Evolutionary conservation across 306 rosid species (phyloP).

Genomic region (Prinsepia uniflora): DNA sequence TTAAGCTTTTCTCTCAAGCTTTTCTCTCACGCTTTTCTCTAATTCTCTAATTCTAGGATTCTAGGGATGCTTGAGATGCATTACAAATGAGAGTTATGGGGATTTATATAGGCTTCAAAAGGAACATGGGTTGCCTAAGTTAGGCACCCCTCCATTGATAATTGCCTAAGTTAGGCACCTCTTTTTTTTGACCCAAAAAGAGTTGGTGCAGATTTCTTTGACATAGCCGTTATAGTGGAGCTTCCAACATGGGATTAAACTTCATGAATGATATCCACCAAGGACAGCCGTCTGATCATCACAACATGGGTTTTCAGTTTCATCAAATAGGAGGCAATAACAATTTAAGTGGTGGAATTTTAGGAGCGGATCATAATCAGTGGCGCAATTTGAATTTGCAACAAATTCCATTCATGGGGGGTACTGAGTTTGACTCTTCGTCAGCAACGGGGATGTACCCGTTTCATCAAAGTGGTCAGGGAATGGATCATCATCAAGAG

Average conservation of each 20-base stretch:
- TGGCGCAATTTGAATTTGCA: conserved; percentile 47
- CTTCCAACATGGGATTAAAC: conserved; percentile 51
- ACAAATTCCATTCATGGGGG: conserved; percentile 56
- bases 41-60: too few species aligned
- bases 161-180: too few species aligned
- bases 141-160: too few species aligned
- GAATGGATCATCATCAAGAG: conserved; percentile 14
- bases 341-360: conserved; percentile 15
- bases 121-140: too few species aligned
- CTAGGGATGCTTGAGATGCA: too few species aligned
- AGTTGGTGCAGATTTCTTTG: too few species aligned
- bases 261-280: conserved; percentile 46
- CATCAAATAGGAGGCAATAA: conserved; percentile 37
- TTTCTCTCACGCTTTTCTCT: too few species aligned
- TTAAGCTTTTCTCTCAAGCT: too few species aligned
- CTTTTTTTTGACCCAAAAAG: too few species aligned
- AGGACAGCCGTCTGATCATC: conserved; percentile 30
- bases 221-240: conserved; percentile 50
- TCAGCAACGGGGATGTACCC: conserved; percentile 31
- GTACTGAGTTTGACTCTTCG: conserved; percentile 38
- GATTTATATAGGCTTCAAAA: too few species aligned
- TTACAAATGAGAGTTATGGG: too few species aligned
- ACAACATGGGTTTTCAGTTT: conserved; percentile 41
- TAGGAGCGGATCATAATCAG: conserved; percentile 32
- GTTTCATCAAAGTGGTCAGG: conserved; percentile 39